Percentiles rank a stretch among this genome's conserved stretches.
These are phyloP conservation scores for Puccinia hordei DNA, from an alignment of 1,284 basidiomycete species.

Conservation along the genomic window DNA sequence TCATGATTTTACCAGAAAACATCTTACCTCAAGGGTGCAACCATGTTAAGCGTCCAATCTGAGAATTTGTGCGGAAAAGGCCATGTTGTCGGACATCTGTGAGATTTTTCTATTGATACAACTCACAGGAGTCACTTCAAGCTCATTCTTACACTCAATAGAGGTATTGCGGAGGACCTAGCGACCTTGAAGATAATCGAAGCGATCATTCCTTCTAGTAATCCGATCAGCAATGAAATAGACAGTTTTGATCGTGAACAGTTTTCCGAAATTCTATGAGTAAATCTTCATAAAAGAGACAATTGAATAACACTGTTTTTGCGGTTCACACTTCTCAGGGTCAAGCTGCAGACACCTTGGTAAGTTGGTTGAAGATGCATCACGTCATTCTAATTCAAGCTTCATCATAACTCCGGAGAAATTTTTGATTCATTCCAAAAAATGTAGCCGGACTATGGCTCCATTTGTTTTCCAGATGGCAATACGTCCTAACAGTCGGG, in stretches of 20 bases:
- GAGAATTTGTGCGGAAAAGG: not conserved
- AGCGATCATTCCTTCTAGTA: not conserved
- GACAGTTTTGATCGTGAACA: conserved; percentile 4
- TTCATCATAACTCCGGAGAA: not conserved
- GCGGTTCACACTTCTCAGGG: not conserved
- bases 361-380: not conserved
- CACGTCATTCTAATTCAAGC: not conserved
- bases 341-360: conserved; percentile 22
- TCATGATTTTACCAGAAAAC: not conserved
- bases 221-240: conserved; percentile 16
- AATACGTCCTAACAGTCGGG: not conserved
- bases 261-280: not conserved
- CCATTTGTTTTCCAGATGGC: not conserved
- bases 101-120: not conserved
- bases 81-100: conserved; percentile 22
- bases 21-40: conserved; percentile 13
- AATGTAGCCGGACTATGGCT: not conserved
- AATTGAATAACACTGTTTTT: not conserved
- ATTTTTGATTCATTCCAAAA: not conserved
- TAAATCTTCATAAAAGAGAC: not conserved
- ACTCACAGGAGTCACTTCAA: not conserved
- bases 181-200: conserved; percentile 13
- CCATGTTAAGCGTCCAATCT: conserved; percentile 22
- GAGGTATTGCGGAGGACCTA: conserved; percentile 17
- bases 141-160: not conserved